Evolutionary conservation across 2,329 filamentous ascomycete genomes (phyloP).

Genomic region (Coniochaeta prunicola): DNA sequence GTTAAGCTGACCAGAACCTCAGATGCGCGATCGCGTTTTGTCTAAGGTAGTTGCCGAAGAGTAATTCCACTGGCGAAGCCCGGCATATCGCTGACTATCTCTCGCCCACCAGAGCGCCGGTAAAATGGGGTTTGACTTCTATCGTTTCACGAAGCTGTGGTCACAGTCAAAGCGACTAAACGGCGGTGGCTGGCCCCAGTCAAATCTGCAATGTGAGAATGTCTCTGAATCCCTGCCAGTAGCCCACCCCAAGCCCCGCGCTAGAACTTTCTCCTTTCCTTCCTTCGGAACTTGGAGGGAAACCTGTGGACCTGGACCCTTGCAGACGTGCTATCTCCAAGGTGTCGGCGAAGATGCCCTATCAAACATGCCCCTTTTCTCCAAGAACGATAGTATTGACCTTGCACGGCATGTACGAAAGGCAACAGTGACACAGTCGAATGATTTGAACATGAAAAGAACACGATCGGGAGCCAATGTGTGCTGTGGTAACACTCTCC

Average conservation of each 20-base stretch:
- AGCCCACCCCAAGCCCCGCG: background rate
- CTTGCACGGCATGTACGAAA: background rate
- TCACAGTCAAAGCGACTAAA: background rate
- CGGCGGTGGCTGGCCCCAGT: background rate
- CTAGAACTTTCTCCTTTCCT: constrained; percentile 1
- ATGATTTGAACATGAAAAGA: background rate
- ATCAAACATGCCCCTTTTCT: background rate
- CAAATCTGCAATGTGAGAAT: background rate
- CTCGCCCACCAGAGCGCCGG: no score
- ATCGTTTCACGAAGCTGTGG: background rate
- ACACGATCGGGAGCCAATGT: background rate
- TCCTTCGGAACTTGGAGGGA: background rate
- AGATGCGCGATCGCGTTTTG: background rate
- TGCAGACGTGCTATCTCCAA: background rate
- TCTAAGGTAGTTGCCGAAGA: background rate
- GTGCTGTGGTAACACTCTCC: background rate
- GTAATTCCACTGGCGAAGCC: background rate
- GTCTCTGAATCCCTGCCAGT: background rate
- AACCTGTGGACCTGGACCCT: background rate
- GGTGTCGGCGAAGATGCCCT: background rate
- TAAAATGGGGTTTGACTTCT: background rate
- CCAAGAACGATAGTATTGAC: background rate
- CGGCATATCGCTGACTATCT: background rate
- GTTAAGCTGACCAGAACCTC: background rate
- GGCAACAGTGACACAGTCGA: background rate